Conservation (phyloP, 1,284 basidiomycete species). For the Moesziomyces aphidis region DNA sequence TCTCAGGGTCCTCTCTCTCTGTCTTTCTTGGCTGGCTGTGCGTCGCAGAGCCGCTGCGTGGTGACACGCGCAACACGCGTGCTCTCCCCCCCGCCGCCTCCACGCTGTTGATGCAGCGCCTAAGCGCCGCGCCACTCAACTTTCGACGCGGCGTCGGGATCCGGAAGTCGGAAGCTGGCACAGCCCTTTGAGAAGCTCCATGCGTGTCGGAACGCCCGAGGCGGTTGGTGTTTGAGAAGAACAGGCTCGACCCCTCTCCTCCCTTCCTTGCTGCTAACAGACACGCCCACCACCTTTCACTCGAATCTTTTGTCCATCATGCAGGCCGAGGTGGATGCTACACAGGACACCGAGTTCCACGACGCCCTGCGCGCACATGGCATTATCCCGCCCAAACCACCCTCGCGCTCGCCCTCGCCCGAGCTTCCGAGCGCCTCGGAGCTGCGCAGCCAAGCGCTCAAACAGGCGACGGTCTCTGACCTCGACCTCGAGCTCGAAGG, state of each 20-base stretch:
- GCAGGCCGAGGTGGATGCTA: slow-evolving; percentile 58
- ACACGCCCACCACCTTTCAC: background rate
- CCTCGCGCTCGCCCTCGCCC: slow-evolving; percentile 64
- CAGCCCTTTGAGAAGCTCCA: background rate
- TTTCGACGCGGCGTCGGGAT: background rate
- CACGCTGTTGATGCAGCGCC: background rate
- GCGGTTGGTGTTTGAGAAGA: too few species aligned
- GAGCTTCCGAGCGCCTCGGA: slow-evolving; percentile 53
- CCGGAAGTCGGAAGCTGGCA: background rate
- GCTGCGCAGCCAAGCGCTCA: slow-evolving; percentile 38
- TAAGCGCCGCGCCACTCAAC: background rate
- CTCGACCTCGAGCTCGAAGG: slow-evolving; percentile 57
- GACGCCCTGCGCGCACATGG: slow-evolving; percentile 64
- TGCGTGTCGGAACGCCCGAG: too few species aligned
- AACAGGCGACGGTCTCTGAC: slow-evolving; percentile 53
- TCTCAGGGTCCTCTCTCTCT: background rate
- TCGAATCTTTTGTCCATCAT: slow-evolving; percentile 5
- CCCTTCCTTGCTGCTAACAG: too few species aligned
- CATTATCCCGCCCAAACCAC: slow-evolving; percentile 64
- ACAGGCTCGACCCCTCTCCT: too few species aligned
- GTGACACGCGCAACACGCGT: background rate
- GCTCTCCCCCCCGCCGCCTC: too few species aligned
- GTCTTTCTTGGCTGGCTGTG: too few species aligned
- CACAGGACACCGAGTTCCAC: slow-evolving; percentile 65
- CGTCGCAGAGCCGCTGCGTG: too few species aligned